Base-by-base conservation (phyloP, 23 red algal genomes). In the Agarophyton chilense region DNA sequence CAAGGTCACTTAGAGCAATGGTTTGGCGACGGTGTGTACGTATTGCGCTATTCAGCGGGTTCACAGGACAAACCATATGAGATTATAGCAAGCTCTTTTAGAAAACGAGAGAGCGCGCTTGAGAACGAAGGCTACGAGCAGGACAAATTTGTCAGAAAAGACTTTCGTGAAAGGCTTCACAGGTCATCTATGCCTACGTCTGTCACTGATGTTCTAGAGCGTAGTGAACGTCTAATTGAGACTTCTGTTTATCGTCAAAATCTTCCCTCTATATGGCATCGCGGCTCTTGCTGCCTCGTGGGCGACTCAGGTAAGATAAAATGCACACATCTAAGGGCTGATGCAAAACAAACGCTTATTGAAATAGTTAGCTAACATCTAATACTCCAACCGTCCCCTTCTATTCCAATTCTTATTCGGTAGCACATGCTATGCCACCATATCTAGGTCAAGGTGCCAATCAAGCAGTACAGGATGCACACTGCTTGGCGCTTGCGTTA, bases 401-500 rank as follows among this genome's bases (percentile, higher is more conserved):
- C 18, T 2, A 33, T 39, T 2, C 8, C 8, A 43, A 61, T 10
- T 61, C n/a, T 60, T 14, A 26, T 22, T 28, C 16, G 29, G 11
- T 14, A 89, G 94, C 94, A 32, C 94, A 96, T 52, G 94, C 94
- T 52, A 86, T 96, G 78, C 76, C 89, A 0, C 94, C 94, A 24
- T 96, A 84, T 44, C 66, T 96, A 21, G 94, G 94, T 18, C 73
- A 85, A 52, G 94, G 94, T 21, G 94, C 94, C 47, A 91, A 91
- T 58, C 85, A 92, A 29, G 94, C 94, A 13, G 85, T 96, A 10
- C 81, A 91, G 51, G 94, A 91, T 52, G 94, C 87, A 4, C 41
- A 80, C 10, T 78, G 76, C 22, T 47, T 96, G 4, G 85, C 94
- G 25, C 54, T 65, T 35, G 71, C 91, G 2, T 51, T 94, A 9